phyloP scores from a whole-genome alignment of 2,329 filamentous ascomycete species.

The Xylariaceae sp. region DNA sequence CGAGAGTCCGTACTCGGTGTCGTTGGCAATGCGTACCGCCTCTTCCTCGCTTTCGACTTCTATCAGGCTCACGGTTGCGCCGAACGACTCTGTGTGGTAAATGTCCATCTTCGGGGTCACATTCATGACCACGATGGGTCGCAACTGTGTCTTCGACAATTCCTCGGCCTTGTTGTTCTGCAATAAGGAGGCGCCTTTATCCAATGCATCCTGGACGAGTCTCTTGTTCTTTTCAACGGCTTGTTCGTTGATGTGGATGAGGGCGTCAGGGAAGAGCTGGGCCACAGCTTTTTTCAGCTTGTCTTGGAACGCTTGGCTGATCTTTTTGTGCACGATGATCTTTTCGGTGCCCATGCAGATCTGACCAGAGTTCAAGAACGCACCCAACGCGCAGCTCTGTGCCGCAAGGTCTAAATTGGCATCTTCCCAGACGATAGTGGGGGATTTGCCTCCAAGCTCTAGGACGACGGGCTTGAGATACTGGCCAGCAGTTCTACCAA shows the following conservation, averaged over 20 bases:
- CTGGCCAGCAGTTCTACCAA: slow-evolving; percentile 57
- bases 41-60: slow-evolving; percentile 57
- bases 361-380: slow-evolving; percentile 59
- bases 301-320: slow-evolving; percentile 47
- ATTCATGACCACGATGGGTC: slow-evolving; percentile 54
- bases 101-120: slow-evolving; percentile 62
- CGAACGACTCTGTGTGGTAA: slow-evolving; percentile 61
- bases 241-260: slow-evolving; percentile 28
- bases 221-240: slow-evolving; percentile 31
- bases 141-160: slow-evolving; percentile 41
- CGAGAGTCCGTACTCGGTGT: slow-evolving; percentile 63
- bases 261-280: slow-evolving; percentile 28
- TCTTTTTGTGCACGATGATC: slow-evolving; percentile 55
- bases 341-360: slow-evolving; percentile 66
- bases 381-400: slow-evolving; percentile 50
- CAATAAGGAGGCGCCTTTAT: slow-evolving; percentile 53
- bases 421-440: slow-evolving; percentile 61
- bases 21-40: slow-evolving; percentile 59
- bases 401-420: slow-evolving; percentile 61
- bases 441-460: slow-evolving; percentile 67
- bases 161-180: slow-evolving; percentile 41
- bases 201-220: slow-evolving; percentile 50
- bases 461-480: slow-evolving; percentile 62
- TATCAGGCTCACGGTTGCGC: slow-evolving; percentile 57
- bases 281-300: slow-evolving; percentile 29